Percentiles rank a stretch among this genome's conserved stretches.
Evolutionary conservation across 805 yeast genomes (phyloP).

Genomic region (Cyberlindnera xishuangbannaensis): DNA sequence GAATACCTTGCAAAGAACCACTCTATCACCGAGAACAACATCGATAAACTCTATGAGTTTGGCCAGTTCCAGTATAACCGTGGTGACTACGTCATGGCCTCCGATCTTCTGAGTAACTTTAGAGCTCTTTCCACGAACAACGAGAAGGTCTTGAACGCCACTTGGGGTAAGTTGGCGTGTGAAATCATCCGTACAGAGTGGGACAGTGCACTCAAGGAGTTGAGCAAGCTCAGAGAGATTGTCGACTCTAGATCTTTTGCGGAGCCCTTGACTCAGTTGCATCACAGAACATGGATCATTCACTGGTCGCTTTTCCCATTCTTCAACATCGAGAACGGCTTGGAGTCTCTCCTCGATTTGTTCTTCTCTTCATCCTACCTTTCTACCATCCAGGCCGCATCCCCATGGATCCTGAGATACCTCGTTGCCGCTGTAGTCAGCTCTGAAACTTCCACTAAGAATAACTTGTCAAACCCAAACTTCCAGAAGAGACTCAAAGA

Average conservation of each 20-base stretch:
- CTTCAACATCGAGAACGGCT: slow-evolving; percentile 46
- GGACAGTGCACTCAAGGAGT: slow-evolving; percentile 48
- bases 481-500: slow-evolving; percentile 54
- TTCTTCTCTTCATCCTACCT: slow-evolving; percentile 55
- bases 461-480: slow-evolving; percentile 25
- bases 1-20: slow-evolving; percentile 38
- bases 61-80: slow-evolving; percentile 60
- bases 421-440: slow-evolving; percentile 54
- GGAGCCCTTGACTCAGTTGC: slow-evolving; percentile 52
- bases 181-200: slow-evolving; percentile 50
- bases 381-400: slow-evolving; percentile 62
- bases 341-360: slow-evolving; percentile 49
- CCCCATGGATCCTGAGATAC: slow-evolving; percentile 68
- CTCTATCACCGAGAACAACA: slow-evolving; percentile 42
- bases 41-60: slow-evolving; percentile 47
- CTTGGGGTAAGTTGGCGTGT: slow-evolving; percentile 66
- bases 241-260: slow-evolving; percentile 49
- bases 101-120: slow-evolving; percentile 53
- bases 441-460: slow-evolving; percentile 27
- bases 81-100: slow-evolving; percentile 56
- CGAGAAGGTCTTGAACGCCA: slow-evolving; percentile 46
- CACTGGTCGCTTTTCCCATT: slow-evolving; percentile 66
- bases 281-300: slow-evolving; percentile 60
- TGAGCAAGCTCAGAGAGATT: slow-evolving; percentile 48
- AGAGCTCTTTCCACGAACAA: slow-evolving; percentile 47